Percentiles rank a stretch among this genome's conserved stretches.
These are phyloP conservation scores for Sarocladiaceae sp. DNA, from an alignment of 2,329 filamentous ascomycete genomes.

Conservation along the genomic window DNA sequence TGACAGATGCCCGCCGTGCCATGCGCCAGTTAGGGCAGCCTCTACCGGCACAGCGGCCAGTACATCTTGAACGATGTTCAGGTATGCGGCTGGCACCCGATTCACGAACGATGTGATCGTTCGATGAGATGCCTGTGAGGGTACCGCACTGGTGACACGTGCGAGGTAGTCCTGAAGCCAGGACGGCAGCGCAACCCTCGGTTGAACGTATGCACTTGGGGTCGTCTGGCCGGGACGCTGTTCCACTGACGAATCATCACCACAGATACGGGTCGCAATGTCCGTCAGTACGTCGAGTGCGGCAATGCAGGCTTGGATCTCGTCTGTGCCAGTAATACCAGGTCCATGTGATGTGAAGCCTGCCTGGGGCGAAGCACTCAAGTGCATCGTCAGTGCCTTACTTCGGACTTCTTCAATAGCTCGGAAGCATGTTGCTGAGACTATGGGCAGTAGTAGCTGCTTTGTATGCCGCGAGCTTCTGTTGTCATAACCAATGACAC, in stretches of 20 bases:
- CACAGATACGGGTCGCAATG: not conserved
- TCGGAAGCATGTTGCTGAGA: not conserved
- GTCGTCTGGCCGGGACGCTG: not conserved
- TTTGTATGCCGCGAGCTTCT: not conserved
- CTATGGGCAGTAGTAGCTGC: slow-evolving; percentile 1
- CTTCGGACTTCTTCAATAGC: not conserved
- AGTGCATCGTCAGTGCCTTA: slow-evolving; percentile 1
- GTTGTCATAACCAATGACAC: not conserved
- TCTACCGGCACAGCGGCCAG: slow-evolving; percentile 16
- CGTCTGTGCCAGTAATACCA: not conserved
- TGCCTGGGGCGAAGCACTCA: not conserved
- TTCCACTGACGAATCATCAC: not conserved
- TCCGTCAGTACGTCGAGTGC: not conserved
- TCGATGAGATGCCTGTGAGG: slow-evolving; percentile 25
- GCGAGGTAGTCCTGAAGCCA: slow-evolving; percentile 30
- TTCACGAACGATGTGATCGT: slow-evolving; percentile 35
- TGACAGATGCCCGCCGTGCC: not conserved
- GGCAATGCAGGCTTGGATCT: not conserved
- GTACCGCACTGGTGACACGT: slow-evolving; percentile 22
- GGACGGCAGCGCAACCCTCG: slow-evolving; percentile 18
- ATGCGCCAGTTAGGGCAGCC: not conserved
- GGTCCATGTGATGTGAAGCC: not conserved
- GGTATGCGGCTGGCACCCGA: slow-evolving; percentile 24
- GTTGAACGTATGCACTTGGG: not conserved
- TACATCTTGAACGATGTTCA: slow-evolving; percentile 27